phyloP scores from a whole-genome alignment of 345 rosid genomes.

The Eucalyptus dawsonii region DNA sequence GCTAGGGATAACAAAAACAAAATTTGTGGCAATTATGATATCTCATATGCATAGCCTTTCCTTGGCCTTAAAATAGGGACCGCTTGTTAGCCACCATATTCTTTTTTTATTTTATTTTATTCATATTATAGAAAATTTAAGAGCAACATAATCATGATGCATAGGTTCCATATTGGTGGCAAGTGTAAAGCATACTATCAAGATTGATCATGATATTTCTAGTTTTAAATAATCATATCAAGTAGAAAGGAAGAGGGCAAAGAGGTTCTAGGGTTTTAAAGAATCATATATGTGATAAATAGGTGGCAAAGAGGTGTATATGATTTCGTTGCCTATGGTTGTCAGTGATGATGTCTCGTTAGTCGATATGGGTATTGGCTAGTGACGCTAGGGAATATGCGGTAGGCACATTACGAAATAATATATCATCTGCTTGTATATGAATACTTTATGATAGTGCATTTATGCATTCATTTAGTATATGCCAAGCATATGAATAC shows the following conservation, averaged over 20 bases:
- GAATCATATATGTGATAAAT: background rate
- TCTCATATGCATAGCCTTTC: rapidly evolving
- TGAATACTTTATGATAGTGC: background rate
- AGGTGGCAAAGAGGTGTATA: background rate
- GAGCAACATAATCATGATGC: rapidly evolving
- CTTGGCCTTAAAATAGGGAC: too few species aligned
- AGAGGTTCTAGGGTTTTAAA: too few species aligned
- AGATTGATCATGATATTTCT: too few species aligned
- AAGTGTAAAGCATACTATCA: rapidly evolving
- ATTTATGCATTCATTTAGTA: too few species aligned
- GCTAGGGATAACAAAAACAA: too few species aligned
- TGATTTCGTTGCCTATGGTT: background rate
- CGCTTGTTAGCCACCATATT: too few species aligned
- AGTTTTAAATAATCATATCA: too few species aligned
- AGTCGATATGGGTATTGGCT: background rate
- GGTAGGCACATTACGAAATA: background rate
- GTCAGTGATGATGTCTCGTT: rapidly evolving
- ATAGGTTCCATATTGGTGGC: too few species aligned
- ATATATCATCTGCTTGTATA: background rate
- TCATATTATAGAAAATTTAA: too few species aligned
- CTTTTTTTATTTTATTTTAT: rapidly evolving
- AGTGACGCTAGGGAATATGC: background rate
- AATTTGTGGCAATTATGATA: rapidly evolving
- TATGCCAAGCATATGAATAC: too few species aligned
- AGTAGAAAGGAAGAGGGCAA: rapidly evolving